phyloP scores from a whole-genome alignment of 768 basidiomycete genomes.

The Galerina marginata region DNA sequence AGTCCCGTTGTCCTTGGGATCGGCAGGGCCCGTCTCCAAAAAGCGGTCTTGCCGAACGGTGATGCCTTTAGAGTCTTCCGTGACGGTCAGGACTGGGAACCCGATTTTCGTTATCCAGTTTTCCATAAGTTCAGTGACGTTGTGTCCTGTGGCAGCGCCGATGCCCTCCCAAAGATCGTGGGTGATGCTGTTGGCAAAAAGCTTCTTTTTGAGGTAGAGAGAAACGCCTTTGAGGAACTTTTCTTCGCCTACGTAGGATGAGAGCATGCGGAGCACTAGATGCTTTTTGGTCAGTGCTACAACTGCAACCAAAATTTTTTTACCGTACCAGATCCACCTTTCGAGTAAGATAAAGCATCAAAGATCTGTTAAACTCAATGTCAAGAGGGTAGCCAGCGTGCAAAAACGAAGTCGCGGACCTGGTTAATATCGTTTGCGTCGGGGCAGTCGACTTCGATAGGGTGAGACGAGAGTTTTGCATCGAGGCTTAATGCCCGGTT shows the following conservation, averaged over 20 bases:
- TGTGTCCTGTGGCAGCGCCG: constrained; percentile 69
- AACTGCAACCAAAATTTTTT: neutral
- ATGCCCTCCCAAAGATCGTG: constrained; percentile 91
- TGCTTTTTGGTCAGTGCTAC: neutral
- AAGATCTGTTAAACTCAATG: constrained; percentile 68
- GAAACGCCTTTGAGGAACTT: constrained; percentile 88
- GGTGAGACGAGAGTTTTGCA: constrained; percentile 86
- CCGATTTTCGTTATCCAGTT: constrained; percentile 91
- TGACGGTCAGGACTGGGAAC: constrained; percentile 89
- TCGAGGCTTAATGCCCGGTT: constrained; percentile 80
- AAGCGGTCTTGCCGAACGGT: constrained; percentile 90
- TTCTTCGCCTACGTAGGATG: constrained; percentile 87
- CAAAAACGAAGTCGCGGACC: constrained; percentile 35
- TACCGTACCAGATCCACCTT: constrained; percentile 72
- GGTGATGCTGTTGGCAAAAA: constrained; percentile 86
- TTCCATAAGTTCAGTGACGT: constrained; percentile 84
- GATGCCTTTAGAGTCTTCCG: constrained; percentile 74
- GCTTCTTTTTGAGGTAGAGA: constrained; percentile 86
- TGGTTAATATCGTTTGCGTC: constrained; percentile 87
- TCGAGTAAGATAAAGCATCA: constrained; percentile 86
- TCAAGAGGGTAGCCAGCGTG: neutral
- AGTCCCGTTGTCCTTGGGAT: constrained; percentile 85
- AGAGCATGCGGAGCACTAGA: constrained; percentile 91
- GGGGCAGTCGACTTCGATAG: constrained; percentile 89
- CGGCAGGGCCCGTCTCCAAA: constrained; percentile 81